These are phyloP conservation scores for Sequoia sempervirens DNA, from an alignment of 75 land plant genomes.

Conservation along the genomic window DNA sequence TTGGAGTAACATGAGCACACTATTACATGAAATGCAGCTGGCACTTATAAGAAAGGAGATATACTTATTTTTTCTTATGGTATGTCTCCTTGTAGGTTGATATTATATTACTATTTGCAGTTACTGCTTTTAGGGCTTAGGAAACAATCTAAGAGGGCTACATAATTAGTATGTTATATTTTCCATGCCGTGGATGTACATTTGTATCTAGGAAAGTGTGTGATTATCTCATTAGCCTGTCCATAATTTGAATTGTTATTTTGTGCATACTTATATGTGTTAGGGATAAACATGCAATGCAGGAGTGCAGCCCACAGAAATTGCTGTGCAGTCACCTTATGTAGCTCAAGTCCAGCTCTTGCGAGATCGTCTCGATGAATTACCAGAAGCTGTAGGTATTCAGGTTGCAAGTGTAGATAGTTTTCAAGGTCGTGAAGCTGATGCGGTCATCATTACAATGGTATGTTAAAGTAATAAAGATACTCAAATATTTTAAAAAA, in stretches of 20 bases:
- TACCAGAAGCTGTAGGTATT: constrained; percentile 59
- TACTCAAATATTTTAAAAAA: background rate
- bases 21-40: background rate
- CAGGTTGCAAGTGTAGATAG: constrained; percentile 85
- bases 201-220: background rate
- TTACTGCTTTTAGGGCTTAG: background rate
- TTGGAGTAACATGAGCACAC: background rate
- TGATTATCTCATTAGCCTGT: background rate
- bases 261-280: background rate
- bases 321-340: constrained; percentile 91
- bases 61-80: background rate
- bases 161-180: background rate
- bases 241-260: background rate
- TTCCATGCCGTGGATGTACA: background rate
- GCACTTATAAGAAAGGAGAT: background rate
- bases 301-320: constrained; percentile 70
- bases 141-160: background rate
- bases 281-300: constrained; percentile 11
- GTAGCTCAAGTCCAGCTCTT: constrained; percentile 86
- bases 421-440: constrained; percentile 96
- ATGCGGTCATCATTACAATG: constrained; percentile 92
- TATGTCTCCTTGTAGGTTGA: background rate
- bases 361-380: constrained; percentile 62
- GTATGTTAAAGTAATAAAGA: constrained; percentile 25
- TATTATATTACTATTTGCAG: background rate